phyloP scores from a whole-genome alignment of 148 eudicot genomes.

The Nyssa sinensis region DNA sequence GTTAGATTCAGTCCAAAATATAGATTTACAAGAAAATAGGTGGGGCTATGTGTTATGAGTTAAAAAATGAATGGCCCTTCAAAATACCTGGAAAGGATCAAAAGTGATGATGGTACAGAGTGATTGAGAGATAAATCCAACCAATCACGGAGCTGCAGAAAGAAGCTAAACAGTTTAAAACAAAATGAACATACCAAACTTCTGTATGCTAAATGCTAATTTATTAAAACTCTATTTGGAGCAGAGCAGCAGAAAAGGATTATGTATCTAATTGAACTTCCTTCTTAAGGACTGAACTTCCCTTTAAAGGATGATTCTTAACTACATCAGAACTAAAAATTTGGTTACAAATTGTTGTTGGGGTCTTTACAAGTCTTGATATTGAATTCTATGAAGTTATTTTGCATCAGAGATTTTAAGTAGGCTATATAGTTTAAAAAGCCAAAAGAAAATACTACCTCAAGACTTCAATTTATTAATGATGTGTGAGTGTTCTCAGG shows the following conservation, averaged over 20 bases:
- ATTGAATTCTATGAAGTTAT: not conserved
- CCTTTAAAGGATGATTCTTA: too few relatives aligned
- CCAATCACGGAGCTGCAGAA: conserved; percentile 83
- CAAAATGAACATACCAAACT: not conserved
- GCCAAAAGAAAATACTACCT: not conserved
- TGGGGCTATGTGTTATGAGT: conserved; percentile 8
- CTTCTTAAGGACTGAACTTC: too few relatives aligned
- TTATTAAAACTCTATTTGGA: too few relatives aligned
- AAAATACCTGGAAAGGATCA: conserved; percentile 77
- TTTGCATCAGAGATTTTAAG: not conserved
- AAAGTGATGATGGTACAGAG: conserved; percentile 78
- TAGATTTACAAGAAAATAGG: not conserved
- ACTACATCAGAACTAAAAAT: not conserved
- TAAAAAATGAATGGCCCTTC: not conserved
- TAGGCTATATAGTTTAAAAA: not conserved
- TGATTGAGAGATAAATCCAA: conserved; percentile 80
- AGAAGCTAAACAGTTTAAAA: not conserved
- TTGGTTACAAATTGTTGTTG: not conserved
- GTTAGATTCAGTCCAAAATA: conserved; percentile 8
- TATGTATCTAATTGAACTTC: too few relatives aligned
- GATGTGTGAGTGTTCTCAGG: too few relatives aligned
- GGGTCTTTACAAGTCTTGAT: too few relatives aligned
- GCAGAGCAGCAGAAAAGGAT: too few relatives aligned
- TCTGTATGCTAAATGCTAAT: not conserved
- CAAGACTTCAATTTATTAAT: too few relatives aligned